phyloP scores from a whole-genome alignment of 1,284 basidiomycete species.

The Cryptococcus sp. region DNA sequence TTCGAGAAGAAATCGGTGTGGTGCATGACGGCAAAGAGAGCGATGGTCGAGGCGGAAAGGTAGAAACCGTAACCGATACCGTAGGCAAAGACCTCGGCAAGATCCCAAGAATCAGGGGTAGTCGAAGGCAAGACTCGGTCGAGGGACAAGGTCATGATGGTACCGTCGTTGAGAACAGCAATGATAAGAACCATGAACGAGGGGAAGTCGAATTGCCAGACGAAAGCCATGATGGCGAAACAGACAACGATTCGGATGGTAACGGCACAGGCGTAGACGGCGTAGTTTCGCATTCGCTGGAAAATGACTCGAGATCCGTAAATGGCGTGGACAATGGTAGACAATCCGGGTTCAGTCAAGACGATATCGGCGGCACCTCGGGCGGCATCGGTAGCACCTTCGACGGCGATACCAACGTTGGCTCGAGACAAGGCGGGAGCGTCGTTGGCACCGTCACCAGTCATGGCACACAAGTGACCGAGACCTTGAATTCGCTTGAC shows the following conservation, averaged over 20 bases:
- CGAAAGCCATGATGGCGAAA: slow-evolving; percentile 91
- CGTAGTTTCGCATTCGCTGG: slow-evolving; percentile 96
- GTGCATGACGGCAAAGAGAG: slow-evolving; percentile 76
- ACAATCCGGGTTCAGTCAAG: slow-evolving; percentile 89
- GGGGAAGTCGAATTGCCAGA: slow-evolving; percentile 96
- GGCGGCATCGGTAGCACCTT: slow-evolving; percentile 92
- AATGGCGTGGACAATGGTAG: slow-evolving; percentile 94
- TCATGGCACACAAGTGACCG: slow-evolving; percentile 83
- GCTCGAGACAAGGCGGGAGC: slow-evolving; percentile 88
- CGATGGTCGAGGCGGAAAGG: slow-evolving; percentile 80
- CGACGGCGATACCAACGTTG: slow-evolving; percentile 95
- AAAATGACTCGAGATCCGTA: slow-evolving; percentile 92
- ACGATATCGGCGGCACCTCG: slow-evolving; percentile 95
- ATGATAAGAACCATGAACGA: slow-evolving; percentile 99
- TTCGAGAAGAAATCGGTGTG: slow-evolving; percentile 85
- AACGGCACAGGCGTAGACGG: slow-evolving; percentile 89
- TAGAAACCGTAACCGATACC: slow-evolving; percentile 93
- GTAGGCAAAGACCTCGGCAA: slow-evolving; percentile 92
- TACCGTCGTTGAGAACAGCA: slow-evolving; percentile 93
- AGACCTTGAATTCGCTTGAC: slow-evolving; percentile 92
- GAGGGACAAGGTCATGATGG: slow-evolving; percentile 97
- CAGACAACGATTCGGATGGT: slow-evolving; percentile 98
- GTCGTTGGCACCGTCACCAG: slow-evolving; percentile 96
- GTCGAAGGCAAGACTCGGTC: slow-evolving; percentile 91
- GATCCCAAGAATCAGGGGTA: slow-evolving; percentile 90